These are phyloP conservation scores for Monilinia fructicola DNA, from an alignment of 2,329 filamentous ascomycete species.

Conservation along the genomic window DNA sequence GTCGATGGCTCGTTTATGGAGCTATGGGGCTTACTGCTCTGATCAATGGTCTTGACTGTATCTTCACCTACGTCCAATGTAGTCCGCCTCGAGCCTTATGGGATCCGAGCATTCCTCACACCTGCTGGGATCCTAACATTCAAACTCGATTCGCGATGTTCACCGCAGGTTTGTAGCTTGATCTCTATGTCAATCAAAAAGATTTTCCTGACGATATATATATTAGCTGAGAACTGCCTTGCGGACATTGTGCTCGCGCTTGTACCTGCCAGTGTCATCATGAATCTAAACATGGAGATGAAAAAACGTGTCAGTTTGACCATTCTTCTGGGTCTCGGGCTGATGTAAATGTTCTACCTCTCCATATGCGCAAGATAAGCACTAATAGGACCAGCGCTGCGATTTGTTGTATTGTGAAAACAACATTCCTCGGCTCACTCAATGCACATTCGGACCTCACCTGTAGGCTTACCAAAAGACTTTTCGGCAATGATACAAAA, in stretches of 20 bases:
- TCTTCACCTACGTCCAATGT: slow-evolving; percentile 20
- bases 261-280: slow-evolving; percentile 19
- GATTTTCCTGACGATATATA: neutral
- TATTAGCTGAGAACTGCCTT: slow-evolving; percentile 17
- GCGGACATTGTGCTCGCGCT: slow-evolving; percentile 22
- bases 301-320: slow-evolving; percentile 21
- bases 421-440: slow-evolving; percentile 8
- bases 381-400: slow-evolving; percentile 19
- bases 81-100: slow-evolving; percentile 16
- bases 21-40: slow-evolving; percentile 3
- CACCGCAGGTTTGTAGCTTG: slow-evolving; percentile 16
- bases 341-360: slow-evolving; percentile 12
- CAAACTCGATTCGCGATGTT: slow-evolving; percentile 18
- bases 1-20: slow-evolving; percentile 18
- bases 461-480: slow-evolving; percentile 12
- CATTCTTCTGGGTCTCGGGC: slow-evolving; percentile 20
- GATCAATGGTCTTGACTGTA: slow-evolving; percentile 10
- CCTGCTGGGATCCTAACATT: slow-evolving; percentile 16
- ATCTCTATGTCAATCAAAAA: too few relatives aligned
- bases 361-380: neutral
- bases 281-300: slow-evolving; percentile 18
- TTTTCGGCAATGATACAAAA: neutral
- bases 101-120: slow-evolving; percentile 3
- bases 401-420: slow-evolving; percentile 23
- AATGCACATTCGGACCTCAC: slow-evolving; percentile 20